Base-by-base conservation (phyloP, 108 stramenopile species). In the Nitzschia palea region DNA sequence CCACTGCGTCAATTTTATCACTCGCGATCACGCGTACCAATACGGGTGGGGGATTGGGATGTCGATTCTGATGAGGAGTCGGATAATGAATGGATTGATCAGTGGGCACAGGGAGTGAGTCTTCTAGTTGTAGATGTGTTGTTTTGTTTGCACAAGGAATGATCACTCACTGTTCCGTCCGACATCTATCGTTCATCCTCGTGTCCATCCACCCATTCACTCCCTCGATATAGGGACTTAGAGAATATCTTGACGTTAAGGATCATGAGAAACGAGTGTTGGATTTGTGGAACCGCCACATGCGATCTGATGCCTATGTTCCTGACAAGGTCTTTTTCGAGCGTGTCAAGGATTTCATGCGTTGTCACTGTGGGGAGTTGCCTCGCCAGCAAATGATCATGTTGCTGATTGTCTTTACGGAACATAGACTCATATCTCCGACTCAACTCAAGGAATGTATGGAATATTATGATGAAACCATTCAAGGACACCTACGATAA, bases 31-130 rank as follows among this genome's bases (percentile, higher is more conserved):
- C 15, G 59, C 2, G 6, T 60, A 9, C 59, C 59, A 32, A 60
- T 60, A 40, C 35, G 37, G 2, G 3, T 25, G 1, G 59, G 59
- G 14, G 59, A 60, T 26, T 60, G 59, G 59, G 40, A 60, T 6
- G 59, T 42, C 5, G 59, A 60, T 23, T 60, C 59, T 0, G 59
- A 60, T 23, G 59, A 60, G n/a, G 59, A 60, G 33, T 60, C 59
- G 3, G 59, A 60, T 32, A 34, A 60, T 22, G 59, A 60, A 26
- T 60, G 35, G 35, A 22, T 60, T 9, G 59, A 40, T 26, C 17
- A 42, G 14, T 37, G 17, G 37, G 40, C 40, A 32, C 36, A 25
- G 23, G 59, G 32, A 40, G 59, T 60, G 26, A 17, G 59, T 60
- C 22, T 20, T 48, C 22, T n/a, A n/a, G n/a, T n/a, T n/a, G n/a